These are phyloP conservation scores for Teratosphaeria zuluensis DNA, from an alignment of 2,329 filamentous ascomycete genomes.

Conservation along the genomic window DNA sequence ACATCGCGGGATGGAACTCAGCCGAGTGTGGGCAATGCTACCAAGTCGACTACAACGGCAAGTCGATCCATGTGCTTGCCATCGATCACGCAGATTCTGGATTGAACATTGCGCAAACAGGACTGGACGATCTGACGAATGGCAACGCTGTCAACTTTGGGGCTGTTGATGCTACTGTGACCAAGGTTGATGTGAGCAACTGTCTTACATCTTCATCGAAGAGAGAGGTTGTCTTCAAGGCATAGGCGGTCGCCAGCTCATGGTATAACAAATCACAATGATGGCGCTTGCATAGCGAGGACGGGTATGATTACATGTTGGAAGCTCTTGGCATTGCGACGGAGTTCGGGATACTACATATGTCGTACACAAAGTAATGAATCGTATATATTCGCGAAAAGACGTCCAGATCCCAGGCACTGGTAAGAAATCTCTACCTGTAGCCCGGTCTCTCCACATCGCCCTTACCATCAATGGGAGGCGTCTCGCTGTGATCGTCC, in stretches of 20 bases:
- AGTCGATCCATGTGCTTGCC: conserved; percentile 39
- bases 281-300: neutral
- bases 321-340: too few species aligned
- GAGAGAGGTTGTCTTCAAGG: neutral
- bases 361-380: too few species aligned
- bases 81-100: conserved; percentile 36
- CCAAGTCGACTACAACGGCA: conserved; percentile 35
- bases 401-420: too few species aligned
- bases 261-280: neutral
- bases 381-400: too few species aligned
- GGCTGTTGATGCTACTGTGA: neutral
- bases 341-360: too few species aligned
- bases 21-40: conserved; percentile 44
- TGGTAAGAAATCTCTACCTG: too few species aligned
- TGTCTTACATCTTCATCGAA: neutral
- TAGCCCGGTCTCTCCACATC: too few species aligned
- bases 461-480: too few species aligned
- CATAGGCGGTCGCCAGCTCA: neutral
- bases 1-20: conserved; percentile 36
- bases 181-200: neutral
- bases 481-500: too few species aligned
- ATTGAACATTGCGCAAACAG: conserved; percentile 30
- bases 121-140: neutral
- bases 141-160: neutral
- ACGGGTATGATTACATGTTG: neutral